Evolutionary conservation across 1,284 basidiomycete genomes (phyloP).

Genomic region (Ustilago hordei): DNA sequence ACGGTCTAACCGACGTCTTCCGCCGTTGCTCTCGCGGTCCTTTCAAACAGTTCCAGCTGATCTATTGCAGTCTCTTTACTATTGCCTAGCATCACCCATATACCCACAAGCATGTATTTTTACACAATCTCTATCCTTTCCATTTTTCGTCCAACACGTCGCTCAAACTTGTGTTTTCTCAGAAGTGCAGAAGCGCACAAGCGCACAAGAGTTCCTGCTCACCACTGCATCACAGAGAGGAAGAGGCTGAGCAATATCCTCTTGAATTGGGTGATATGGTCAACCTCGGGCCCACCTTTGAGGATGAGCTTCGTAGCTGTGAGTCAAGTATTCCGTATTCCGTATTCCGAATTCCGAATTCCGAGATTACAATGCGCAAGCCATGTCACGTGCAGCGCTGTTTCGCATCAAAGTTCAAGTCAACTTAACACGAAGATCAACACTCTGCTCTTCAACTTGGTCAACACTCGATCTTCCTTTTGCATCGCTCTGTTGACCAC

Average conservation of each 20-base stretch:
- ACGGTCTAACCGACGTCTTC: no score
- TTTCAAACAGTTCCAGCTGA: background rate
- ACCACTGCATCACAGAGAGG: no score
- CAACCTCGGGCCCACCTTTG: background rate
- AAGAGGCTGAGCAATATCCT: no score
- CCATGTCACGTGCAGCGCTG: no score
- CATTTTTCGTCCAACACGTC: background rate
- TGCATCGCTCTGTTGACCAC: background rate
- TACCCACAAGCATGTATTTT: slow-evolving; percentile 43
- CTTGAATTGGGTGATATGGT: no score
- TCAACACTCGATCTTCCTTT: background rate
- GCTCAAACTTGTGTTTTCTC: background rate
- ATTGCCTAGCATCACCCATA: slow-evolving; percentile 9
- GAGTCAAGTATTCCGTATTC: no score
- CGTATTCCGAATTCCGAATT: background rate
- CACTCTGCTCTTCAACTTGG: background rate
- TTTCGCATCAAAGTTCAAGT: background rate
- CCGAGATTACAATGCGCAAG: slow-evolving; percentile 6
- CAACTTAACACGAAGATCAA: slow-evolving; percentile 22
- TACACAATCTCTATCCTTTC: slow-evolving; percentile 21
- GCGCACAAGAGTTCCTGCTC: no score
- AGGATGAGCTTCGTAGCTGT: background rate
- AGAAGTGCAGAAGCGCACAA: background rate
- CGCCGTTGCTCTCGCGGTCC: background rate
- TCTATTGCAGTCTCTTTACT: background rate